These are phyloP conservation scores for Pezicula neosporulosa DNA, from an alignment of 2,329 filamentous ascomycete genomes.

Conservation along the genomic window DNA sequence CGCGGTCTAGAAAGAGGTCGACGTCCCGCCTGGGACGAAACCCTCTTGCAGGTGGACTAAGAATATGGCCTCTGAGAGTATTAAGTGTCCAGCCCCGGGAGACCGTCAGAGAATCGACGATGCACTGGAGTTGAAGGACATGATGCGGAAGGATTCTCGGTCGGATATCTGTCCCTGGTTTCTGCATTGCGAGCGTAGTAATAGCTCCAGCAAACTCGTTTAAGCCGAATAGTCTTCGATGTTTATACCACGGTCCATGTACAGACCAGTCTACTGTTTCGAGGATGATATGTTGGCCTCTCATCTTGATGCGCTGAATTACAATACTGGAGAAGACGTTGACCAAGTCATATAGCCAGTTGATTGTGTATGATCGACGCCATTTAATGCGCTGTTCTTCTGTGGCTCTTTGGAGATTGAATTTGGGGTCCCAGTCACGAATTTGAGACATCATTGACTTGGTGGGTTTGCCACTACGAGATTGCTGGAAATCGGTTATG, in stretches of 20 bases:
- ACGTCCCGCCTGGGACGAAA: conserved; percentile 39
- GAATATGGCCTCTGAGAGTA: conserved; percentile 30
- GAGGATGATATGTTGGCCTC: conserved; percentile 29
- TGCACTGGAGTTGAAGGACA: conserved; percentile 47
- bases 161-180: conserved; percentile 33
- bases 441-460: conserved; percentile 37
- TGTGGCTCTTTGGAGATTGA: conserved; percentile 35
- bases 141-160: conserved; percentile 40
- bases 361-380: conserved; percentile 46
- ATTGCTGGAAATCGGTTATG: conserved; percentile 40
- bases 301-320: conserved; percentile 32
- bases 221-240: conserved; percentile 39
- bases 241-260: conserved; percentile 32
- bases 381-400: conserved; percentile 38
- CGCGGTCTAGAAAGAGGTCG: conserved; percentile 38
- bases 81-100: conserved; percentile 40
- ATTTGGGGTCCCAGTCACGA: conserved; percentile 36
- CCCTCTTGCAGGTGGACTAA: conserved; percentile 28
- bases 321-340: conserved; percentile 40
- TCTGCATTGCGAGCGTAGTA: conserved; percentile 43
- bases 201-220: conserved; percentile 42
- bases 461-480: conserved; percentile 41
- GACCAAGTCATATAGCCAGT: conserved; percentile 49
- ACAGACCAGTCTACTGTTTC: conserved; percentile 40
- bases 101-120: conserved; percentile 43